Evolutionary conservation across 78 protist genomes (phyloP).

Genomic region (Dictyostelium firmibasis): DNA sequence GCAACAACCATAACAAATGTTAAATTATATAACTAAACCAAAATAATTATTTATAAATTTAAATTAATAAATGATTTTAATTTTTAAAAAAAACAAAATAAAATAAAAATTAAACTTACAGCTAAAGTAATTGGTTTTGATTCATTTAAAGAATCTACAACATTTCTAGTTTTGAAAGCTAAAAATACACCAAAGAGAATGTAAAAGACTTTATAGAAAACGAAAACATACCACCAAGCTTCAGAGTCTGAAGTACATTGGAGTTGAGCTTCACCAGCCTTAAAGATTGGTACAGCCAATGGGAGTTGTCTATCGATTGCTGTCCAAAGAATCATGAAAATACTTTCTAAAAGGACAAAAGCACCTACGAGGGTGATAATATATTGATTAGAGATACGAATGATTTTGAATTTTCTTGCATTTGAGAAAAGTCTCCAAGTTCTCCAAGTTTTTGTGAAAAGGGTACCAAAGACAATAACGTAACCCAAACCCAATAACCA

Average conservation of each 20-base stretch:
- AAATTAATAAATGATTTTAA: too few relatives aligned
- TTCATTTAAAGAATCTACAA: slow-evolving; percentile 63
- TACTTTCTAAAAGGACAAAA: slow-evolving; percentile 15
- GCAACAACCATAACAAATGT: slow-evolving; percentile 52
- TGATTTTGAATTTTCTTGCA: slow-evolving; percentile 51
- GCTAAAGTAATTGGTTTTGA: slow-evolving; percentile 66
- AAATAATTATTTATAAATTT: background rate
- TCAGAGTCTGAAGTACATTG: slow-evolving; percentile 23
- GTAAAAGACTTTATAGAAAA: slow-evolving; percentile 49
- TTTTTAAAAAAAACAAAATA: background rate
- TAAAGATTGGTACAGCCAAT: slow-evolving; percentile 36
- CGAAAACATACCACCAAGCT: slow-evolving; percentile 66
- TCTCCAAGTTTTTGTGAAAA: slow-evolving; percentile 50
- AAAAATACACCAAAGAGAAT: slow-evolving; percentile 64
- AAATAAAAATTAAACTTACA: background rate
- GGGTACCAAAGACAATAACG: slow-evolving; percentile 42
- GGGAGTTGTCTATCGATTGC: slow-evolving; percentile 20
- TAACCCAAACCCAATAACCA: slow-evolving; percentile 67
- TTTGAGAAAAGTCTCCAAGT: slow-evolving; percentile 53
- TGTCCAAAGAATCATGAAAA: slow-evolving; percentile 35
- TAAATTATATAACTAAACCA: slow-evolving; percentile 49
- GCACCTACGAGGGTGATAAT: slow-evolving; percentile 33
- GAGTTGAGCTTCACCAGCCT: slow-evolving; percentile 54
- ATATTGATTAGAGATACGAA: slow-evolving; percentile 21
- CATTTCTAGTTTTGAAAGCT: slow-evolving; percentile 67